Base-by-base conservation (phyloP, 2,329 filamentous ascomycete genomes). In the Talaromyces piceae region DNA sequence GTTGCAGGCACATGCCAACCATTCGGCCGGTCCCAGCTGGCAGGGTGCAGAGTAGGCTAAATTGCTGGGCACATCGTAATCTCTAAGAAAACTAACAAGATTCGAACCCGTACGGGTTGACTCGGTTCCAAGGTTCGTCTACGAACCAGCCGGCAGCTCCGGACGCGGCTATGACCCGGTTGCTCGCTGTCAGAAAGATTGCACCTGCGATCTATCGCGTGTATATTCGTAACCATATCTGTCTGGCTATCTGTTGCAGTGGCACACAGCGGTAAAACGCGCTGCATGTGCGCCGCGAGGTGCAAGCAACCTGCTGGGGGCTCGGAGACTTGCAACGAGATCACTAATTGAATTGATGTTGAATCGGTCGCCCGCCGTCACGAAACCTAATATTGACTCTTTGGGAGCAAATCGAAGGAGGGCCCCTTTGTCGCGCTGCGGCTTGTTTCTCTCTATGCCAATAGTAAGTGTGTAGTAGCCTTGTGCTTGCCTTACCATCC, bases 231-330 rank as follows among this genome's bases (percentile, higher is more conserved):
- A 37, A 18, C n/a, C n/a, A n/a, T n/a, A n/a, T 37, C 33, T 18
- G 16, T 9, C 16, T 37, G 33, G 33, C 31, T n/a, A 37, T 37
- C 31, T 37, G 31, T 16, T 37, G 33, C n/a, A n/a, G n/a, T 37
- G 23, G 39, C 25, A 22, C 39, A 43, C 6, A 9, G 39, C 39
- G 39, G 11, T 12, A 13, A 26, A 5, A n/a, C 39, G 39, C 39
- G 39, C 22, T 43, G 39, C 39, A 43, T 8, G 39, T 18, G 39
- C 20, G 12, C 13, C 13, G 33, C 16, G 20, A 11, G 7, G 18
- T 41, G 20, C 39, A 41, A 41, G 39, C 39, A 43, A 43, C 13
- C 39, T 43, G 39, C 39, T 43, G 39, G 39, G 39, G 25, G 31
- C 16, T n/a, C 12, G 16, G 31, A 13, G 39, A 13, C 20, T 43